These are phyloP conservation scores for Bipolaris oryzae DNA, from an alignment of 2,329 filamentous ascomycete genomes.

Conservation along the genomic window DNA sequence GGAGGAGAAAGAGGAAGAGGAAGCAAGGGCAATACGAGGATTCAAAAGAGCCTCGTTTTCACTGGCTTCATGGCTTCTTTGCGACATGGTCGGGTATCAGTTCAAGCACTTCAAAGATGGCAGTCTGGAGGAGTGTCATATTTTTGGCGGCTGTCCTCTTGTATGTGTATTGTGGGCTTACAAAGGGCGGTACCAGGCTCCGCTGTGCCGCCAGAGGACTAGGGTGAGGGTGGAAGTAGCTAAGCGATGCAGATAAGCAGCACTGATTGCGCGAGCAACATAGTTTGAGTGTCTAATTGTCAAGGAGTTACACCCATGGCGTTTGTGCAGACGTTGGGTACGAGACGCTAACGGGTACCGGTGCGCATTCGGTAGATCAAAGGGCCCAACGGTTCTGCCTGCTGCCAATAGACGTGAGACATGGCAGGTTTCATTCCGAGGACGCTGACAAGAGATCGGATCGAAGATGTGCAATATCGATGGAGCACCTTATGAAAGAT, in stretches of 20 bases:
- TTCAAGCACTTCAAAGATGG: neutral
- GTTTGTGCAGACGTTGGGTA: slow-evolving; percentile 12
- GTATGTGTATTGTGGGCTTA: slow-evolving; percentile 7
- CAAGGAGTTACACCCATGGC: slow-evolving; percentile 9
- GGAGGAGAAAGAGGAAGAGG: slow-evolving; percentile 13
- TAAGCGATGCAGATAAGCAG: slow-evolving; percentile 17
- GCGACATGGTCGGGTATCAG: slow-evolving; percentile 6
- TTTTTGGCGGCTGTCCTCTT: slow-evolving; percentile 8
- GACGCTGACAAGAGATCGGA: neutral
- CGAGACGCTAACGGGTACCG: slow-evolving; percentile 10
- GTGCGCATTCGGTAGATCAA: slow-evolving; percentile 9
- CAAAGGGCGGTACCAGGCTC: slow-evolving; percentile 4
- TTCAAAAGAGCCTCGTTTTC: slow-evolving; percentile 13
- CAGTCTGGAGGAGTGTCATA: neutral
- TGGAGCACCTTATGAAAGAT: neutral
- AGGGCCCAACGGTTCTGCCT: slow-evolving; percentile 6
- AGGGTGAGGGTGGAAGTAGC: slow-evolving; percentile 10
- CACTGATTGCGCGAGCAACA: slow-evolving; percentile 6
- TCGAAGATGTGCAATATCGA: neutral
- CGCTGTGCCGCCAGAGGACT: slow-evolving; percentile 4
- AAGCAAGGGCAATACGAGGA: slow-evolving; percentile 4
- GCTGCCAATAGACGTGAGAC: slow-evolving; percentile 1
- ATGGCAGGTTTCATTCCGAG: neutral
- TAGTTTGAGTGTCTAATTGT: slow-evolving; percentile 9
- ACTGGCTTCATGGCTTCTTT: neutral